A percentile compares a stretch with the other conserved stretches of the same genome.
phyloP scores from a whole-genome alignment of 2,329 filamentous ascomycete genomes.

The Chlorencoelia australis region DNA sequence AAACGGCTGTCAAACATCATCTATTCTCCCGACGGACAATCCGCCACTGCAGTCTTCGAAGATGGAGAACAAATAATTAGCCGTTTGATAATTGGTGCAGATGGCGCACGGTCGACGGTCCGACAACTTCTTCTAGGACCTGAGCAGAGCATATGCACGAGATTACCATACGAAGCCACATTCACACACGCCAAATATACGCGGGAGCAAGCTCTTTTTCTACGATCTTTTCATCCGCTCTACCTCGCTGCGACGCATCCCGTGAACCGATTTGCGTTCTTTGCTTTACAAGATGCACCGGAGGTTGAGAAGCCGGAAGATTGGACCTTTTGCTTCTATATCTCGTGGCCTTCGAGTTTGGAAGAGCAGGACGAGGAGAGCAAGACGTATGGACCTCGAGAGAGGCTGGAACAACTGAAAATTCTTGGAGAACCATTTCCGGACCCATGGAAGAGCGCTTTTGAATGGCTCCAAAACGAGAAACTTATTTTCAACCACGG shows the following conservation, averaged over 20 bases:
- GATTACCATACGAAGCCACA: slow-evolving; percentile 34
- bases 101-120: slow-evolving; percentile 26
- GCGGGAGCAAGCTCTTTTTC: slow-evolving; percentile 32
- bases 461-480: slow-evolving; percentile 28
- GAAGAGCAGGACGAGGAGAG: slow-evolving; percentile 33
- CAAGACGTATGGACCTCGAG: slow-evolving; percentile 26
- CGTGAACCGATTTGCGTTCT: slow-evolving; percentile 34
- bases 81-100: slow-evolving; percentile 27
- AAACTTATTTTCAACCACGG: slow-evolving; percentile 24
- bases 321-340: slow-evolving; percentile 39
- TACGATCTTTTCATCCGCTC: slow-evolving; percentile 36
- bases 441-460: slow-evolving; percentile 35
- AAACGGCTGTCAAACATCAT: slow-evolving; percentile 30
- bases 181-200: slow-evolving; percentile 35
- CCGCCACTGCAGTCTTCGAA: slow-evolving; percentile 25
- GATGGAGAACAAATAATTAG: slow-evolving; percentile 25
- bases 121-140: slow-evolving; percentile 25
- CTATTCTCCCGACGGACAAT: slow-evolving; percentile 18
- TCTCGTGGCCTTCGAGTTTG: slow-evolving; percentile 32
- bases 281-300: slow-evolving; percentile 34
- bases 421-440: slow-evolving; percentile 29
- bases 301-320: slow-evolving; percentile 29
- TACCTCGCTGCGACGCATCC: slow-evolving; percentile 35
- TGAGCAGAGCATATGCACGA: slow-evolving; percentile 25
- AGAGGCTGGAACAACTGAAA: slow-evolving; percentile 32